Conservation (phyloP, 306 rosid species). For the Lagenaria siceraria region DNA sequence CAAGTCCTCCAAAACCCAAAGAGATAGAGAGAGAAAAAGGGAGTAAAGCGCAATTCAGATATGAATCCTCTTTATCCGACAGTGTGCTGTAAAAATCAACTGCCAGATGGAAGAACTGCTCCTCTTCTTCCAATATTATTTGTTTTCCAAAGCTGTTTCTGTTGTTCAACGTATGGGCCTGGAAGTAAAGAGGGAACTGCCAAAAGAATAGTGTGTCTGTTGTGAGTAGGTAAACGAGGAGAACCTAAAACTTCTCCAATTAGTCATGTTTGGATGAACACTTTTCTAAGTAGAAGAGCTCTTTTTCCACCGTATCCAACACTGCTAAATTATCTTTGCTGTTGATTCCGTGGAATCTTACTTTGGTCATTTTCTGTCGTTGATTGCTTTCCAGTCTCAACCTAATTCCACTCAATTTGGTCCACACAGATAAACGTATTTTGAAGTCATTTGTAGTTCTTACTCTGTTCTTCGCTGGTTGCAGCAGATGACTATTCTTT, state of each 20-base stretch:
- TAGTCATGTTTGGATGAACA: neutral
- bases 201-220: neutral
- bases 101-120: constrained; percentile 1
- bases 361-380: neutral
- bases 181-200: neutral
- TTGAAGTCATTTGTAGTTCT: neutral
- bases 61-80: constrained; percentile 7
- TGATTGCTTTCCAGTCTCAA: neutral
- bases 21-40: neutral
- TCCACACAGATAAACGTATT: neutral
- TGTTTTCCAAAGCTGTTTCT: neutral
- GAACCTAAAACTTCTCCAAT: neutral
- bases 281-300: neutral
- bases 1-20: neutral
- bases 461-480: neutral
- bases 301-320: neutral
- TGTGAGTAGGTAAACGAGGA: neutral
- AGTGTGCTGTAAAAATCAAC: neutral
- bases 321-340: neutral
- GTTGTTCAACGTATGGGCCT: neutral
- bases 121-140: neutral
- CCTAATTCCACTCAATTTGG: neutral
- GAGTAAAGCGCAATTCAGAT: neutral
- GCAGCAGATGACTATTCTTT: neutral
- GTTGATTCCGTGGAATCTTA: neutral